Conservation (phyloP, 148 eudicot species). For the Diospyros kaki region DNA sequence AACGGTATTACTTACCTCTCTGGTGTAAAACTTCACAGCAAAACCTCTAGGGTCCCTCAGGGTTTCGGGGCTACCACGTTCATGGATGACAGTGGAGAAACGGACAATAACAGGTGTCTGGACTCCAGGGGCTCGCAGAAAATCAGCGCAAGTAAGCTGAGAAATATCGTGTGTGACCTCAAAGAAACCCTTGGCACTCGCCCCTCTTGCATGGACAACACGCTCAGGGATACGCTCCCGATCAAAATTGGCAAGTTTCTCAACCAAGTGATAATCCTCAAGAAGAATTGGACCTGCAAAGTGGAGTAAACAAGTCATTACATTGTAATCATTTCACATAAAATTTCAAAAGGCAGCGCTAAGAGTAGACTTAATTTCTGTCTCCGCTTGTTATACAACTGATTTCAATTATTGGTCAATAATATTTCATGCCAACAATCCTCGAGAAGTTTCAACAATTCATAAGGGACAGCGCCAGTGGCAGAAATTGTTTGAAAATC, state of each 20-base stretch:
- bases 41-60: slow-evolving; percentile 94
- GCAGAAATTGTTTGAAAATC: slow-evolving; percentile 2
- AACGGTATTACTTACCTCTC: slow-evolving; percentile 54
- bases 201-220: slow-evolving; percentile 82
- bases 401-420: background rate
- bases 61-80: slow-evolving; percentile 97
- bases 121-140: slow-evolving; percentile 85
- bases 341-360: background rate
- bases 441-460: background rate
- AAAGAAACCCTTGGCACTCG: slow-evolving; percentile 78
- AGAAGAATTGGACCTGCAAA: slow-evolving; percentile 64
- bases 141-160: slow-evolving; percentile 87
- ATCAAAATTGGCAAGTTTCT: slow-evolving; percentile 73
- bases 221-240: slow-evolving; percentile 83
- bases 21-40: slow-evolving; percentile 93
- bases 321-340: background rate
- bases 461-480: background rate
- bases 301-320: slow-evolving; percentile 1
- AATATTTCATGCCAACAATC: background rate
- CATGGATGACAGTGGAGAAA: slow-evolving; percentile 95
- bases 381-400: background rate
- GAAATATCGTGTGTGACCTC: slow-evolving; percentile 89
- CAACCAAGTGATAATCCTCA: slow-evolving; percentile 78
- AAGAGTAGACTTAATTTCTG: background rate
- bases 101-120: slow-evolving; percentile 96